A percentile compares a stretch with the other conserved stretches of the same genome.
Conservation (phyloP, 768 basidiomycete genomes). For the Gymnopilus dilepis region DNA sequence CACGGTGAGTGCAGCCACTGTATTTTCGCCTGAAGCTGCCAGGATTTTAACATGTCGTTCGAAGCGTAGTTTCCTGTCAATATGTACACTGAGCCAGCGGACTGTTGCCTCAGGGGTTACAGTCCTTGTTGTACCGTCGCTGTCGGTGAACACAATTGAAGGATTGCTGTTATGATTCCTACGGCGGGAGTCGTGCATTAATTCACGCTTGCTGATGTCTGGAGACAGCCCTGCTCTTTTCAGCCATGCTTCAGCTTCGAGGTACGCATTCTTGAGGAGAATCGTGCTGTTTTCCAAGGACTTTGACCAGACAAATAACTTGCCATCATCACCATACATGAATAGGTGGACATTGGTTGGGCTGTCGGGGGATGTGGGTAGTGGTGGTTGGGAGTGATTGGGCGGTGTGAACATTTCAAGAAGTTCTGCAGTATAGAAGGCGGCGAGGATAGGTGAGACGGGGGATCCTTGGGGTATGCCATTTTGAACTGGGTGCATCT, state of each 20-base stretch:
- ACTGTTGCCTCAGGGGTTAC: slow-evolving; percentile 11
- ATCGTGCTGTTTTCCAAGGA: slow-evolving; percentile 28
- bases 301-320: slow-evolving; percentile 27
- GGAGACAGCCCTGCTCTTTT: slow-evolving; percentile 24
- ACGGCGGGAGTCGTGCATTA: slow-evolving; percentile 32
- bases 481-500: slow-evolving; percentile 33
- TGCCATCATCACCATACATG: slow-evolving; percentile 41
- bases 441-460: slow-evolving; percentile 31
- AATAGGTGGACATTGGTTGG: slow-evolving; percentile 19
- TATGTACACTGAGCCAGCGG: slow-evolving; percentile 39
- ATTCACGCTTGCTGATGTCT: slow-evolving; percentile 31
- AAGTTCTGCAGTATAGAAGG: slow-evolving; percentile 31
- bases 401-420: slow-evolving; percentile 25
- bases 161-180: slow-evolving; percentile 13
- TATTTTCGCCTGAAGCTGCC: slow-evolving; percentile 28
- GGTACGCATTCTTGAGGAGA: background rate
- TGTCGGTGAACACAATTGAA: slow-evolving; percentile 12
- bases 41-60: slow-evolving; percentile 33
- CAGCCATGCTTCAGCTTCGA: slow-evolving; percentile 18
- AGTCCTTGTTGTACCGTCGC: slow-evolving; percentile 5
- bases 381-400: slow-evolving; percentile 7
- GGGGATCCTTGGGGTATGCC: slow-evolving; percentile 40
- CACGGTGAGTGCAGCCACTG: slow-evolving; percentile 33
- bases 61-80: slow-evolving; percentile 40
- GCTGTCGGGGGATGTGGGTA: slow-evolving; percentile 14